Base-by-base conservation (phyloP, 208 protist genomes). In the Plasmodiophora brassicae region DNA sequence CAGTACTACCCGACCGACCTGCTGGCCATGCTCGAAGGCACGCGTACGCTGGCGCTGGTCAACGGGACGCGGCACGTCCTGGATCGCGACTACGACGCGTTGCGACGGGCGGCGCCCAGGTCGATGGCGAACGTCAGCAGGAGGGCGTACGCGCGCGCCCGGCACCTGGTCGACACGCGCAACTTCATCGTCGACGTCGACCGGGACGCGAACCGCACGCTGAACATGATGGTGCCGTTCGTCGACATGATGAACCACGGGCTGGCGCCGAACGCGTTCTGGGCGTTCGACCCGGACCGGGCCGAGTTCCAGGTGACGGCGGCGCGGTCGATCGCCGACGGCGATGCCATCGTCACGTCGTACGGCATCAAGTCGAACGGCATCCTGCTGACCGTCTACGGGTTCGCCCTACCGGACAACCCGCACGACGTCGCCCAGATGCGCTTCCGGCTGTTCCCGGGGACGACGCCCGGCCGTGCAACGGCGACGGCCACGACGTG, bases 231-330 rank as follows among this genome's bases (percentile, higher is more conserved):
- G 65, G 65, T 78, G 10, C 65, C 65, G 5, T 78, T 44, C 41
- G 65, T 32, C n/a, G 65, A 78, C 41, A 78, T 78, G 65, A 78
- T 78, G 65, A 78, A 78, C 41, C 65, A 78, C n/a, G 65, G n/a
- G 10, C n/a, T 78, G 14, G 65, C 32, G n/a, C 14, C 65, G 5
- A 78, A 78, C 41, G 41, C 65, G 10, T 44, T 78, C n/a, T 78
- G 65, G 65, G 41, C 32, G 41, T 78, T 78, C 65, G 65, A 5
- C 41, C 5, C 65, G 10, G 65, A 78, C 41, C 20, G 32, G 32
- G 5, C 14, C n/a, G 41, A n/a, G n/a, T 78, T 78, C 41, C 5
- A 78, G 65, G 65, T 78, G 10, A 38, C 65, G 10, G 65, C 65
- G 20, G 20, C 10, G 32, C 65, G n/a, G 5, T n/a, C 5, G 5